phyloP scores from a whole-genome alignment of 495 filamentous ascomycete genomes.

The Lichenothelia convexa region DNA sequence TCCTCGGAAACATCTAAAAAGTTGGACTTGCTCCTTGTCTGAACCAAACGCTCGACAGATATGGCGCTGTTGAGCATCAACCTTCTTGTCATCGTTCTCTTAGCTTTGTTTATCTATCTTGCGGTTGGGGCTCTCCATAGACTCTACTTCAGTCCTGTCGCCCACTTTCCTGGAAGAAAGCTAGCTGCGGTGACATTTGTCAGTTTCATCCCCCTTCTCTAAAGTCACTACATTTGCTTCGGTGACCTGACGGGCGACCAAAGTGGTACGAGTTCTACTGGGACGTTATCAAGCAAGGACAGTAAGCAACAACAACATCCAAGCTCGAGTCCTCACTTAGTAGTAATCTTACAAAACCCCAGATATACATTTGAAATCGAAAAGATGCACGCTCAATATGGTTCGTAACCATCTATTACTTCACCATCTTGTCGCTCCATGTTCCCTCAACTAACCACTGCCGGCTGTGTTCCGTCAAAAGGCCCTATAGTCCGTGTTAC shows the following conservation, averaged over 20 bases:
- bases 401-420: no score
- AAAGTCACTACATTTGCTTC: no score
- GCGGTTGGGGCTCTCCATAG: slow-evolving; percentile 4
- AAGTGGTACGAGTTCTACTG: background rate
- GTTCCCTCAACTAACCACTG: background rate
- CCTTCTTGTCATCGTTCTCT: no score
- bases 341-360: no score
- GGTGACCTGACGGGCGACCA: no score
- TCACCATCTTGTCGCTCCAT: background rate
- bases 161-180: slow-evolving; percentile 9
- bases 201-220: no score
- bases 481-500: slow-evolving; percentile 15
- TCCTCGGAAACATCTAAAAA: no score
- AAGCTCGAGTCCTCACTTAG: no score
- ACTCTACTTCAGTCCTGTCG: slow-evolving; percentile 6
- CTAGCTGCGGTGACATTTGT: slow-evolving; percentile 11
- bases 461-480: background rate
- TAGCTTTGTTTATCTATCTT: background rate
- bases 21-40: no score
- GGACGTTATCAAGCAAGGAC: background rate
- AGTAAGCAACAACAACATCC: no score
- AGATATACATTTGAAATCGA: background rate
- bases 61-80: no score
- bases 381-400: background rate
- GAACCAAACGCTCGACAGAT: no score